These are phyloP conservation scores for Boletellus emodensis DNA, from an alignment of 768 basidiomycete genomes.

Conservation along the genomic window DNA sequence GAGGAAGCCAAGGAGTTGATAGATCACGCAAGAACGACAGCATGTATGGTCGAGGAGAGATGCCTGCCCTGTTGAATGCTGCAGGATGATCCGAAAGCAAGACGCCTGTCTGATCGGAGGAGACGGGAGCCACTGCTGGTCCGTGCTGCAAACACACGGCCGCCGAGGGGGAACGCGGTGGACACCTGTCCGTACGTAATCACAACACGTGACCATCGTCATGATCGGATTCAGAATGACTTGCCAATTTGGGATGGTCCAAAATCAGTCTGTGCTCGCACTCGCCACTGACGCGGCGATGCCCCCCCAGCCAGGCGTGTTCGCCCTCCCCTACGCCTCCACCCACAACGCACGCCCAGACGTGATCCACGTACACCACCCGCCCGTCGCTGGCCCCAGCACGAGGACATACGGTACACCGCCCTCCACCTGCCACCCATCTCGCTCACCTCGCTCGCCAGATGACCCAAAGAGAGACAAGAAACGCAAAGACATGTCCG, in stretches of 20 bases:
- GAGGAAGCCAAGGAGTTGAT: no score
- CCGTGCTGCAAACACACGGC: no score
- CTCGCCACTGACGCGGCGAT: slow-evolving; percentile 29
- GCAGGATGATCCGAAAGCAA: no score
- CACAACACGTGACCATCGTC: slow-evolving; percentile 16
- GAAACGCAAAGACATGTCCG: slow-evolving; percentile 64
- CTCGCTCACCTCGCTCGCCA: slow-evolving; percentile 29
- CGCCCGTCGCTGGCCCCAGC: slow-evolving; percentile 40
- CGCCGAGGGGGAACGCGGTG: no score
- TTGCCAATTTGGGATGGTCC: slow-evolving; percentile 18
- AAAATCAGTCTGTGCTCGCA: slow-evolving; percentile 9
- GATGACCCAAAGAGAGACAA: slow-evolving; percentile 58
- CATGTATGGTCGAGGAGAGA: no score
- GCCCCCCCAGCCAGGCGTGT: slow-evolving; percentile 70
- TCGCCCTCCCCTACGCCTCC: slow-evolving; percentile 55
- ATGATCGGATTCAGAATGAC: slow-evolving; percentile 18
- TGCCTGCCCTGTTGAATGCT: no score
- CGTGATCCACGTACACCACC: slow-evolving; percentile 37
- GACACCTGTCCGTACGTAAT: no score
- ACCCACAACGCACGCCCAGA: slow-evolving; percentile 41
- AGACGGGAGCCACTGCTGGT: no score
- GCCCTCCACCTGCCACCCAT: slow-evolving; percentile 5
- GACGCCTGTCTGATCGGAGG: no score
- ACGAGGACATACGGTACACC: slow-evolving; percentile 40
- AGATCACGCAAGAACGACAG: no score